A percentile compares a stretch with the other conserved stretches of the same genome.
phyloP scores from a whole-genome alignment of 768 basidiomycete genomes.

The Rhodotorula sphaerocarpa region DNA sequence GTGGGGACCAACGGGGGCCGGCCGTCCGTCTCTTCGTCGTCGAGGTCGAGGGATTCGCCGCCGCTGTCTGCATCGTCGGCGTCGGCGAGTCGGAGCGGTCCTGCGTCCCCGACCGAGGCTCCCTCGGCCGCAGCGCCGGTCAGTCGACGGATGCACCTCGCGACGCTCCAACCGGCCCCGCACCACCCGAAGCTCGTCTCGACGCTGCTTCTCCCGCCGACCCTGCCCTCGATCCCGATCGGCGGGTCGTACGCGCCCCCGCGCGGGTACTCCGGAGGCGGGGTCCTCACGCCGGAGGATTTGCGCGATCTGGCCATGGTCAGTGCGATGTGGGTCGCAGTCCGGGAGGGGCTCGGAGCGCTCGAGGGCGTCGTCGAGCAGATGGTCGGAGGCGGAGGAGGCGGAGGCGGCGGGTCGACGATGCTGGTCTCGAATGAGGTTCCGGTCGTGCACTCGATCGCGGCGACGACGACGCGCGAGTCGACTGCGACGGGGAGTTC shows the following conservation, averaged over 20 bases:
- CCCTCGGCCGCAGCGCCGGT: no score
- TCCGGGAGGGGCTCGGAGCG: constrained; percentile 85
- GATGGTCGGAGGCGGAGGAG: constrained; percentile 49
- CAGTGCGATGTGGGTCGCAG: constrained; percentile 82
- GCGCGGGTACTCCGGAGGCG: constrained; percentile 15
- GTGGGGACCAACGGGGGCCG: no score
- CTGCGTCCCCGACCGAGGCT: background rate
- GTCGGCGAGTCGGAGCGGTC: no score
- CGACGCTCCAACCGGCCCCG: constrained; percentile 78
- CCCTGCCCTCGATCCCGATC: constrained; percentile 71
- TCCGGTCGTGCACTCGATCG: no score
- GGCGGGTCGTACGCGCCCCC: constrained; percentile 31
- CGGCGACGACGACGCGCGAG: background rate
- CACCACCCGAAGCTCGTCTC: constrained; percentile 93
- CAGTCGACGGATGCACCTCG: constrained; percentile 57
- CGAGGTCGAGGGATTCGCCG: background rate
- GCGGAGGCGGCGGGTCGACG: constrained; percentile 68
- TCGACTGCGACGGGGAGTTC: no score
- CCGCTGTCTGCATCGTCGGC: background rate
- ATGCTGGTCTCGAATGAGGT: no score
- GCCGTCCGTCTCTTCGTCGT: no score
- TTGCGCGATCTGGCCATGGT: constrained; percentile 85
- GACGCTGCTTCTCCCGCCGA: constrained; percentile 82
- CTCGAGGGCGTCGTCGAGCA: constrained; percentile 69
- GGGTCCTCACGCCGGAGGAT: constrained; percentile 68